Base-by-base conservation (phyloP, 441 rosid species). In the Metrosideros polymorpha region DNA sequence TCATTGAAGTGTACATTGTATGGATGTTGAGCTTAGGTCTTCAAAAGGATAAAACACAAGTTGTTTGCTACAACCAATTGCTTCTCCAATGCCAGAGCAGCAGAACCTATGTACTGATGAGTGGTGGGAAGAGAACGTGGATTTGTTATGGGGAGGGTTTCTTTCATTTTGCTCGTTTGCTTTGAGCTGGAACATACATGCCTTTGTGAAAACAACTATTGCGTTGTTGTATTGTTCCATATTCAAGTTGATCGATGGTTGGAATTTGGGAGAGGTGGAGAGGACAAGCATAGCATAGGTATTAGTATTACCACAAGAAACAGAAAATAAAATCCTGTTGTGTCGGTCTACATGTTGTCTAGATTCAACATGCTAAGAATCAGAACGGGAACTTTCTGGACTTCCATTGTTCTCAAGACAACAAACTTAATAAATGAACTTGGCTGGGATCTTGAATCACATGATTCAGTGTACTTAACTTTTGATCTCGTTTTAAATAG, bases 401-500 rank as follows among this genome's bases (percentile, higher is more conserved):
- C 14, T 56, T 56, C 29, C 15, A 56, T 66, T 22, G 27, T 66
- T 42, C 79, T 66, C 79, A 66, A 19, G 79, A 66, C 79, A 66
- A 22, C 79, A 35, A 66, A 22, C 18, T 22, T 66, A 66, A 19
- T 35, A 19, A 63, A 32, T 63, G 79, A 66, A 39, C 43, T 66
- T 35, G 79, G 47, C 79, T 66, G 47, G 27, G 61, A 55, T 52
- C 84, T 32, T 51, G 25, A 35, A 83, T 55, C 54, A 66, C 79
- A 35, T 66, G 77, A 19, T n/a, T 83, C n/a, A 9, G 50, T 30
- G 19, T 82, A 25, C 83, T 17, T 17, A 12, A 18, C 61, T 86
- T 50, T 32, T 61, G 66, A 30, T 77, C 79, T 54, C 39, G 42
- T 59, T 83, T 86, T 77, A n/a, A 50, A 54, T 32, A 92, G 95